Conservation (phyloP, 495 filamentous ascomycete species). For the Aspergillus campestris region DNA sequence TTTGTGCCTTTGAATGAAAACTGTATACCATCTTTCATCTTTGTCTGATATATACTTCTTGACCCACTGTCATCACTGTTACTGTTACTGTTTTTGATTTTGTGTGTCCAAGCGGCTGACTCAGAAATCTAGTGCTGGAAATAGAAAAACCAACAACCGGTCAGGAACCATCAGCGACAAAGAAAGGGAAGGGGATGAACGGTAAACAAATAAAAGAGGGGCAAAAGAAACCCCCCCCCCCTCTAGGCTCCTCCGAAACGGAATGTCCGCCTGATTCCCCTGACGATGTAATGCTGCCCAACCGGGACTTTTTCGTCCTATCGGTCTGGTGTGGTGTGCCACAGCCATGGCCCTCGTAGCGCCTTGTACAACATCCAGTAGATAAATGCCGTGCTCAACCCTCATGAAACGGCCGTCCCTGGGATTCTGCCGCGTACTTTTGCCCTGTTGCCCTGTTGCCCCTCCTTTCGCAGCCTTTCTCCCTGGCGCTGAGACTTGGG, state of each 20-base stretch:
- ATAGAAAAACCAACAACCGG: background rate
- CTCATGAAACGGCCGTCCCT: background rate
- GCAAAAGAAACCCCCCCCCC: conserved; percentile 1
- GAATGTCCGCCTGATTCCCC: background rate
- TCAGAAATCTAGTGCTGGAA: background rate
- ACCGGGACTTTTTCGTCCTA: conserved; percentile 16
- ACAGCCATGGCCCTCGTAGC: background rate
- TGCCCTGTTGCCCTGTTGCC: background rate
- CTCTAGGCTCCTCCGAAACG: background rate
- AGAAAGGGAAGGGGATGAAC: background rate
- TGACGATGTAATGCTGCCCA: conserved; percentile 37
- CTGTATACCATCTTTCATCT: conserved; percentile 40
- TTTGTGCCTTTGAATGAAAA: conserved; percentile 42
- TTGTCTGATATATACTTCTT: conserved; percentile 29
- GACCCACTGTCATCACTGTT: conserved; percentile 1
- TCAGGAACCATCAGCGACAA: background rate
- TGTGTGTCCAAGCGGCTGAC: background rate
- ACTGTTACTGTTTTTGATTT: background rate
- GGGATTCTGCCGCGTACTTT: background rate
- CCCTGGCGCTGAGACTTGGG: background rate
- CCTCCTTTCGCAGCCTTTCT: too few relatives aligned
- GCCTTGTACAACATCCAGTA: background rate
- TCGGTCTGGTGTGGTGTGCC: too few relatives aligned
- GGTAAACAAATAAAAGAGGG: conserved; percentile 2
- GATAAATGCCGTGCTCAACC: background rate